Evolutionary conservation across 768 basidiomycete genomes (phyloP), one percentile per base, ranked within the genome.

Genomic region (Trametes meyenii): DNA sequence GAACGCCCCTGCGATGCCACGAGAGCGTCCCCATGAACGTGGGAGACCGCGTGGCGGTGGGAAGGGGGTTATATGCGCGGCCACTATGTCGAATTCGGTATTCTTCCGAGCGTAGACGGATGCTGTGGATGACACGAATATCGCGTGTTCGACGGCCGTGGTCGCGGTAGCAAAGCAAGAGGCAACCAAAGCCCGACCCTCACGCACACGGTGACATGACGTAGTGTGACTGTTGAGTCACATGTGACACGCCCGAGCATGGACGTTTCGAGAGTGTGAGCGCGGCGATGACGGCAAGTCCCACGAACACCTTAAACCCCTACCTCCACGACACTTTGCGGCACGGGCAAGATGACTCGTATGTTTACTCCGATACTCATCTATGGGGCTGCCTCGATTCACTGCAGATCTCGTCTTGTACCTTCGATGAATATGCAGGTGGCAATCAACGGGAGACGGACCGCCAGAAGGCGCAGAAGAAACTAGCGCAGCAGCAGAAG

Each of bases 391-490:
- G 58, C 36, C 64, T 62, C 65, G 65, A 66, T 66, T 66, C 65
- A 66, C 56, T 66, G 21, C 44, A 60, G 58, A 42, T 19, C 42
- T 29, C 13, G 33, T 33, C 24, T n/a, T 26, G 33, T 26, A 24
- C 51, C 24, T 46, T 16, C 40, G 38, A 29, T 56, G 58, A 52
- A 21, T 5, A 24, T 67, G 38, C 68, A 92, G 91, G 91, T 69
- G 91, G 91, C 67, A 91, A 93, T 71, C 90, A 92, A 73, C 84
- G 91, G 54, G 91, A 93, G 7, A 80, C 76, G 73, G 91, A 88
- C 73, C 89, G 91, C 65, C 74, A 76, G 21, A 87, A 85, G 71
- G 85, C 88, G 14, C 85, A 85, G 77, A 93, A 93, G 78, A 92
- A 90, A 75, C 74, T 77, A 14, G 81, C 81, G 1, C 75, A 77